Evolutionary conservation across 805 yeast species (phyloP), one percentile per base, ranked within the genome.

Genomic region (Ogataea methylovora): DNA sequence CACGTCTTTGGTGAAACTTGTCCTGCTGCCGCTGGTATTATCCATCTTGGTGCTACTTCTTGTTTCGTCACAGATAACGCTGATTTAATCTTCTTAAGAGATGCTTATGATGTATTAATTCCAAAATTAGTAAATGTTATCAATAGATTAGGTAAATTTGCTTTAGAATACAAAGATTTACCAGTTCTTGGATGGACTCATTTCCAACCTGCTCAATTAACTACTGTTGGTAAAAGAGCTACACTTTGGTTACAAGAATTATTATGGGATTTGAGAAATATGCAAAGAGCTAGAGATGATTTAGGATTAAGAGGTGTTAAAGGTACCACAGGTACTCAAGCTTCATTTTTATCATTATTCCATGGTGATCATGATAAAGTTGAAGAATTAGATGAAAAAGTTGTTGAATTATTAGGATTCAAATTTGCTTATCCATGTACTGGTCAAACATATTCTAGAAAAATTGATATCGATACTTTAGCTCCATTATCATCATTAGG

Each of bases 171-270:
- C 71, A 92, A 92, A 67, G 97, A 92, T 61, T 63, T 88, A 63
- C 97, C 98, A 24, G 96, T 88, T 29, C 73, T 92, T 46, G 98
- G 98, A 24, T 92, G 97, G 97, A 92, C 98, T 38, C 98, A 92
- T 64, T 92, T 92, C 77, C 98, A 92, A 69, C 98, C 98, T 12
- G 98, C 98, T 35, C 98, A 92, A 69, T 76, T 92, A 60, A 90
- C 97, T 47, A 92, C 98, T 23, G 95, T 92, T 43, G 98, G 98
- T 60, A 92, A 92, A 71, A 82, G 98, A 66, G 94, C 95, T 37
- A 87, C 97, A 29, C 69, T 92, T 55, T 92, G 98, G 98, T 69
- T 92, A 50, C 98, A 92, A 71, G 98, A 92, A 63, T 69, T 92
- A 51, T 71, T 92, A 52, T 92, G 97, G 98, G 98, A 92, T 65